Evolutionary conservation across 495 filamentous ascomycete genomes (phyloP).

Genomic region (Penicillium subrubescens): DNA sequence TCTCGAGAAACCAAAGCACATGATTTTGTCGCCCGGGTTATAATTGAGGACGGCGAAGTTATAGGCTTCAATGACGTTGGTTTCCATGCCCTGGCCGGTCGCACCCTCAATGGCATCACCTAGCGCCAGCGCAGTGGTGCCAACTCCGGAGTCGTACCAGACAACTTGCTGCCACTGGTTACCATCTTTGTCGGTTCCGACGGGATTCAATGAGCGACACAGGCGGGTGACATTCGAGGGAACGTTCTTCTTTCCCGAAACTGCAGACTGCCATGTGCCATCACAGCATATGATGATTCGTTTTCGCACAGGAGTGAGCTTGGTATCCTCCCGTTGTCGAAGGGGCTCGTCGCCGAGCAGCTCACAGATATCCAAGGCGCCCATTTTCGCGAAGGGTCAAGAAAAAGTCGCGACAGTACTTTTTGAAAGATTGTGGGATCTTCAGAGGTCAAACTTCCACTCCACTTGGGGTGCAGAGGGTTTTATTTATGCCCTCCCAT

Average conservation of each 20-base stretch:
- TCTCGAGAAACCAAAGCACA: constrained; percentile 62
- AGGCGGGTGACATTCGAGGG: constrained; percentile 32
- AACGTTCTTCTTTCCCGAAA: constrained; percentile 26
- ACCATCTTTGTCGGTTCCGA: constrained; percentile 20
- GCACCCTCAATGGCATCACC: constrained; percentile 23
- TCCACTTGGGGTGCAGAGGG: background rate
- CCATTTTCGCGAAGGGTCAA: background rate
- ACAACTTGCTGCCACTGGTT: constrained; percentile 32
- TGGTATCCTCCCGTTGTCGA: constrained; percentile 8
- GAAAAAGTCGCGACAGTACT: background rate
- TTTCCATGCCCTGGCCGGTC: constrained; percentile 23
- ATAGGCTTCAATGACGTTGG: constrained; percentile 26
- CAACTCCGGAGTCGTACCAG: constrained; percentile 35
- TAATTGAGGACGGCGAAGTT: constrained; percentile 46
- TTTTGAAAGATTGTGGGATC: background rate
- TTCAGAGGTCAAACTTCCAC: background rate
- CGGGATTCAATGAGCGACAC: constrained; percentile 24
- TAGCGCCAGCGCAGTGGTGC: constrained; percentile 16
- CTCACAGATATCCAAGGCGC: background rate
- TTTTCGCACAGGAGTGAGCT: constrained; percentile 16
- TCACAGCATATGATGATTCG: constrained; percentile 36
- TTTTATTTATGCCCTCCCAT: background rate
- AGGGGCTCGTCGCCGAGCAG: constrained; percentile 7
- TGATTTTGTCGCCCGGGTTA: constrained; percentile 56
- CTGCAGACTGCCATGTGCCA: constrained; percentile 32